Conservation (phyloP, 1,139 yeast species). For the Suhomyces anneliseae region DNA sequence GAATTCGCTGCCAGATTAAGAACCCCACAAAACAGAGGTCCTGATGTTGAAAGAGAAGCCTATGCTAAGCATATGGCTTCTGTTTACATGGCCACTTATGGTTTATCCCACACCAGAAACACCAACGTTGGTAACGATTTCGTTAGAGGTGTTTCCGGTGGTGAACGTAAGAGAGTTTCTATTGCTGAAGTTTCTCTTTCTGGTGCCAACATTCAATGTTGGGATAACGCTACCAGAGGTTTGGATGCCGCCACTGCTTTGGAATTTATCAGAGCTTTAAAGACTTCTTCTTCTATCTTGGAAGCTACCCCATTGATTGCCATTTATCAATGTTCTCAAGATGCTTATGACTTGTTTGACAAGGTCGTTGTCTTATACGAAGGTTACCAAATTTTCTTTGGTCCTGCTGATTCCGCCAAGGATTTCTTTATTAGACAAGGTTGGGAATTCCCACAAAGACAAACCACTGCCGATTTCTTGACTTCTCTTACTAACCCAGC, state of each 20-base stretch:
- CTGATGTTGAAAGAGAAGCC: slow-evolving; percentile 22
- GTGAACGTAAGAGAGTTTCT: slow-evolving; percentile 27
- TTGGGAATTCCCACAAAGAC: slow-evolving; percentile 51
- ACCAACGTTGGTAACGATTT: slow-evolving; percentile 27
- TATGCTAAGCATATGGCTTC: slow-evolving; percentile 23
- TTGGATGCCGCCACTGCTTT: slow-evolving; percentile 28
- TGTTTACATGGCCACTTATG: slow-evolving; percentile 24
- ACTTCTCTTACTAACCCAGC: slow-evolving; percentile 60
- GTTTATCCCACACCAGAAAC: slow-evolving; percentile 21
- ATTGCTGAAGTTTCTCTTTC: slow-evolving; percentile 24
- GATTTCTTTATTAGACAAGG: slow-evolving; percentile 25
- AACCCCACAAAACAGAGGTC: slow-evolving; percentile 32
- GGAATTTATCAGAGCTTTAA: slow-evolving; percentile 29
- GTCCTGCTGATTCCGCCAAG: slow-evolving; percentile 22
- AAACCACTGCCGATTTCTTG: slow-evolving; percentile 58
- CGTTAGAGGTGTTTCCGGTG: slow-evolving; percentile 27
- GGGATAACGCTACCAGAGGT: slow-evolving; percentile 29
- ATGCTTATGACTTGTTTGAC: slow-evolving; percentile 28
- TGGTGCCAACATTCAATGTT: slow-evolving; percentile 23
- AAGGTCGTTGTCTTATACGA: slow-evolving; percentile 27
- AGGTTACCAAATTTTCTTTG: slow-evolving; percentile 28
- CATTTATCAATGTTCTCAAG: slow-evolving; percentile 31
- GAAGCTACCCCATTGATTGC: slow-evolving; percentile 29
- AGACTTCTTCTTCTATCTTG: slow-evolving; percentile 24
- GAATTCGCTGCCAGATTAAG: slow-evolving; percentile 28